These are phyloP conservation scores for Alternaria consortialis DNA, from an alignment of 2,329 filamentous ascomycete genomes.

Conservation along the genomic window DNA sequence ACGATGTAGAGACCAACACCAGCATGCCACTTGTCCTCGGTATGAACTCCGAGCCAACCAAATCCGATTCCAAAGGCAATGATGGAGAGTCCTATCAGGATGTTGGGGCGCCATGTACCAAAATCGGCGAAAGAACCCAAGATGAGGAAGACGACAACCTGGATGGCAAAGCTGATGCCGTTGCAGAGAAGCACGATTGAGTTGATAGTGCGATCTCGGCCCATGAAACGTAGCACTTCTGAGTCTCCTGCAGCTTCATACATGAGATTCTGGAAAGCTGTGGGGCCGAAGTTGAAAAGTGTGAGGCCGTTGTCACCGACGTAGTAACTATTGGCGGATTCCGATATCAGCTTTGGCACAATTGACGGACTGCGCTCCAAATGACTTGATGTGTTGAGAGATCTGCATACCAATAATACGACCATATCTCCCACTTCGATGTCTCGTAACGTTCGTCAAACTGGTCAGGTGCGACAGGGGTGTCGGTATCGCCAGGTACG, in stretches of 20 bases:
- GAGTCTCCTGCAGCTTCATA: constrained; percentile 66
- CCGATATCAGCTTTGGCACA: constrained; percentile 9
- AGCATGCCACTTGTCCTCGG: constrained; percentile 66
- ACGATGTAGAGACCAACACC: constrained; percentile 72
- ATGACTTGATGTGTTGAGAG: neutral
- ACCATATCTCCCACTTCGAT: constrained; percentile 64
- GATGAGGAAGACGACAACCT: constrained; percentile 65
- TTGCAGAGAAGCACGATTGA: constrained; percentile 69
- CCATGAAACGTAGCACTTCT: constrained; percentile 64
- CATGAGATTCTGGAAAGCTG: constrained; percentile 68
- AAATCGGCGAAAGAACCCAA: constrained; percentile 69
- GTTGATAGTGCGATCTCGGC: constrained; percentile 51
- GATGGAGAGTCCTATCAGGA: constrained; percentile 65
- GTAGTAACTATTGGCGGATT: constrained; percentile 61
- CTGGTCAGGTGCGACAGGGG: constrained; percentile 62
- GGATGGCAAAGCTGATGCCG: constrained; percentile 73
- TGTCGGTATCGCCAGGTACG: constrained; percentile 45
- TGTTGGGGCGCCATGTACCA: constrained; percentile 67
- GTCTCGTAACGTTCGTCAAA: constrained; percentile 64
- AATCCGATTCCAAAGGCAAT: constrained; percentile 66
- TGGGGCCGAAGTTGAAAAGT: constrained; percentile 63
- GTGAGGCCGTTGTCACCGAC: constrained; percentile 71
- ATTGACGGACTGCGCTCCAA: neutral
- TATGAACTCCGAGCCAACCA: constrained; percentile 72
- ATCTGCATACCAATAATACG: constrained; percentile 59